Evolutionary conservation across 306 rosid genomes (phyloP), one percentile per base, ranked within the genome.

Genomic region (Cucumis sativus): DNA sequence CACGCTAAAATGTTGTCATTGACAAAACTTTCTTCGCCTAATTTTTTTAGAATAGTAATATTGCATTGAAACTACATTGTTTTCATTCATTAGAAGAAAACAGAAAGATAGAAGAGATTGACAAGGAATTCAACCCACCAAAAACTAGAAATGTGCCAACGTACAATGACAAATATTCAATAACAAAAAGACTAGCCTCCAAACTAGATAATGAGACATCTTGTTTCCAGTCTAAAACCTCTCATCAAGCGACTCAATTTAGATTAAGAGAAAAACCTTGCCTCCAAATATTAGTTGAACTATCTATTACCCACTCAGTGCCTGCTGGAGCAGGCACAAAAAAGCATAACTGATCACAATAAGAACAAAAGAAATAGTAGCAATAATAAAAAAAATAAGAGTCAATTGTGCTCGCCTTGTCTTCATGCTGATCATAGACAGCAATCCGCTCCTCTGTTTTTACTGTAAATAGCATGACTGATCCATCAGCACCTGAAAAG

Each of bases 381-480:
- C 9, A 23, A 43, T 33, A 61, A 41, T 23, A 33, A 80, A 63
- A 35, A 61, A 25, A 10, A 54, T 23, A 74, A 12, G 45, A 65
- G 63, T 49, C 62, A 43, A 21, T 67, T 37, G 33, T 37, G 33
- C 70, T 70, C 71, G 91, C 98, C 97, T 95, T 95, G 85, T 95
- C 96, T 84, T 92, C 97, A 41, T 95, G 98, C 16, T 90, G 79
- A 85, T 95, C 98, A 79, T 92, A 92, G 21, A 91, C 88, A 55
- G 96, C 96, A 84, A 90, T 85, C 81, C 97, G 89, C 83, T 95
- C 98, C 63, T 86, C 84, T 14, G 93, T 86, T 82, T 91, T 95
- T 20, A 95, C 92, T 13, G 91, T 90, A 97, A 97, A 95, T 57
- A 95, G 89, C 90, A 92, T 95, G 70, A 95, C 85, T 80, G 91